Evolutionary conservation across 2,329 filamentous ascomycete genomes (phyloP), one percentile per base, ranked within the genome.

Genomic region (Tolypocladium tropicale): DNA sequence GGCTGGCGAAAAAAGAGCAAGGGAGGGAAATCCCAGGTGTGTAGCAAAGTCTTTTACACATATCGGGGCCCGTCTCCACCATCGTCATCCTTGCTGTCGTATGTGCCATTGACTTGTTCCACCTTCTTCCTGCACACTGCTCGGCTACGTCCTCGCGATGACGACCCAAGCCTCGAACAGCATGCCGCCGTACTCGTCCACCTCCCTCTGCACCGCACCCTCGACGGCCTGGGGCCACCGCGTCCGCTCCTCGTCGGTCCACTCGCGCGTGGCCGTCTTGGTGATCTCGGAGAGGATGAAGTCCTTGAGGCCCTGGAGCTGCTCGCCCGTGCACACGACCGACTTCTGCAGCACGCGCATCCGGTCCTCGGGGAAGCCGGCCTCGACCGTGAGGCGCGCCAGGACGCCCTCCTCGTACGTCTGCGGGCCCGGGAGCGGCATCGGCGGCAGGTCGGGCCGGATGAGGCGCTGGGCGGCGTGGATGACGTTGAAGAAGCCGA

Each of bases 1-100:
- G n/a, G 51, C 51, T 53, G 51, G 51, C 51, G 34, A 39, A 53
- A 53, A 39, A n/a, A n/a, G n/a, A n/a, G n/a, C n/a, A n/a, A n/a
- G n/a, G n/a, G n/a, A n/a, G n/a, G n/a, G n/a, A n/a, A n/a, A n/a
- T n/a, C n/a, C n/a, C n/a, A n/a, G n/a, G n/a, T n/a, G n/a, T n/a
- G n/a, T n/a, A n/a, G n/a, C n/a, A n/a, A n/a, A n/a, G n/a, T n/a
- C n/a, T n/a, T n/a, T n/a, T n/a, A n/a, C n/a, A n/a, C n/a, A n/a
- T n/a, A n/a, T n/a, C n/a, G n/a, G n/a, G n/a, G n/a, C n/a, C n/a
- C n/a, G n/a, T n/a, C n/a, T n/a, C n/a, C n/a, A n/a, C n/a, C n/a
- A n/a, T n/a, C n/a, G n/a, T n/a, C n/a, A n/a, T n/a, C n/a, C n/a
- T n/a, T n/a, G n/a, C n/a, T n/a, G n/a, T n/a, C n/a, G n/a, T n/a